Base-by-base conservation (phyloP, 2,329 filamentous ascomycete species). In the Neofusicoccum ribis region DNA sequence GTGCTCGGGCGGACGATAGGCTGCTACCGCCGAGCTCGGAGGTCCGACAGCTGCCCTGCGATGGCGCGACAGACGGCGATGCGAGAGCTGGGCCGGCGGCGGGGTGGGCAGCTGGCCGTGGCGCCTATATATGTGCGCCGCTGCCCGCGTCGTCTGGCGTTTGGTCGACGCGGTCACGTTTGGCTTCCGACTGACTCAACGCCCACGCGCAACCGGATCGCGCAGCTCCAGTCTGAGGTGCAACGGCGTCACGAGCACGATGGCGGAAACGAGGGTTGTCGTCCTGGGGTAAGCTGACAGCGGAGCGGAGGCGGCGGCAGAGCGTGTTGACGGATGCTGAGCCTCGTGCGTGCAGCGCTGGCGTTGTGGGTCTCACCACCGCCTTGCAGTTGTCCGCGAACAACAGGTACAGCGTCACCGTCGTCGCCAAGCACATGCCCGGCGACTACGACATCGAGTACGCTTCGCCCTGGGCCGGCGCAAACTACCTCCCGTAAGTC, bases 371-470 rank as follows among this genome's bases (percentile, higher is more conserved):
- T 31, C 81, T 91, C 61, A 90, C 88, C 2, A 89, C 87, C 1
- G 88, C 88, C 41, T 80, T 89, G 27, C 77, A 87, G 15, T 79
- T 90, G 14, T 88, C 88, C 12, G 81, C 82, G 66, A 83, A 87
- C 70, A 76, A 80, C 5, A 72, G 78, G 11, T 84, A 88, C 69
- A 80, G 81, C 31, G 79, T 96, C 68, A 93, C 91, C 0, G 82
- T 96, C 41, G 82, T 92, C 37, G 90, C 92, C 5, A 96, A 94
- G 73, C 91, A 96, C 75, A 95, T 97, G 90, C 93, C 93, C 0
- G 93, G 93, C 41, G 93, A 97, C 80, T 95, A 94, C 77, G 91
- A 94, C 69, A 89, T 93, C 70, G 90, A 96, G 81, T 97, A 97
- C 76, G 89, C 91, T 0, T 96, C 91, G 5, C 92, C 92, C 0